phyloP scores from a whole-genome alignment of 495 filamentous ascomycete species.

The Penicillium arizonense region DNA sequence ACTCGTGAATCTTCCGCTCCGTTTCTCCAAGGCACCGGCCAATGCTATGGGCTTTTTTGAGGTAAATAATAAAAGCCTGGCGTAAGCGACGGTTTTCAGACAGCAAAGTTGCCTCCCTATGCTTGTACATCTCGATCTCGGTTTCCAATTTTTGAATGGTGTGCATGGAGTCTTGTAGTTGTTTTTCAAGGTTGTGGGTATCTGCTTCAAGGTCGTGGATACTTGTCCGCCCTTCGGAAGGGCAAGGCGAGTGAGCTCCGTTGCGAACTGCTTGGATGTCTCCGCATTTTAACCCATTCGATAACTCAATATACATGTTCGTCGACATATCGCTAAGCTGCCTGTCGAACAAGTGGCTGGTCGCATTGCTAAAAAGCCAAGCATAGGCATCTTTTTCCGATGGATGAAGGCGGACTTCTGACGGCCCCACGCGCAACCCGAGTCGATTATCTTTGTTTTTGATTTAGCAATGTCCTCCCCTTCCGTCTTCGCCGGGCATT shows the following conservation, averaged over 20 bases:
- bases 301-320: slow-evolving; percentile 4
- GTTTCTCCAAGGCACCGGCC: not conserved
- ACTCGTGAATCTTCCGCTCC: not conserved
- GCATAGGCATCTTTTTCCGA: not conserved
- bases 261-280: not conserved
- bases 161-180: not conserved
- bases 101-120: not conserved
- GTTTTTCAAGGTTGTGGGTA: not conserved
- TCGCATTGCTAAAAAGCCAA: not conserved
- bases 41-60: not conserved
- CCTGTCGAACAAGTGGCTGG: not conserved
- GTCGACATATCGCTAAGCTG: slow-evolving; percentile 3
- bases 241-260: too few species aligned
- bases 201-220: not conserved
- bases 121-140: not conserved
- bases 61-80: not conserved
- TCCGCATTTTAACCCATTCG: not conserved
- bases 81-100: not conserved
- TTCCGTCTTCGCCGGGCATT: not conserved
- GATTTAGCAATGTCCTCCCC: not conserved
- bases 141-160: not conserved
- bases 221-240: not conserved
- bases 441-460: not conserved
- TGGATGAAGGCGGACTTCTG: slow-evolving; percentile 2
- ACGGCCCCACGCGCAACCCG: not conserved